These are phyloP conservation scores for Pilaira anomala DNA, from an alignment of 192 early-diverging fungal genomes.

Conservation along the genomic window DNA sequence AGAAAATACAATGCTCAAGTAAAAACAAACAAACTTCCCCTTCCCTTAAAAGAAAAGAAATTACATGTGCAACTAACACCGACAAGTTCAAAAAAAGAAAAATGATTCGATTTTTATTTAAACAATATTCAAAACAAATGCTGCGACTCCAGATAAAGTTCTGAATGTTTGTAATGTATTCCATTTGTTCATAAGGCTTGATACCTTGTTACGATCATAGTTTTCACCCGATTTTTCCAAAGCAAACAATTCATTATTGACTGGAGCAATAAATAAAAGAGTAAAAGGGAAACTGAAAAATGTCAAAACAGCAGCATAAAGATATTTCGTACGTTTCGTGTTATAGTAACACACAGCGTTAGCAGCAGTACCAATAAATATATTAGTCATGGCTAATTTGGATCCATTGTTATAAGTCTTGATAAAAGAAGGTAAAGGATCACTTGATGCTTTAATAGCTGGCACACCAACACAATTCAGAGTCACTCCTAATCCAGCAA, in stretches of 20 bases:
- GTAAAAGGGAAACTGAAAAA: conserved; percentile 7
- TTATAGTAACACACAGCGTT: conserved; percentile 10
- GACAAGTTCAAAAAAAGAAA: too few relatives aligned
- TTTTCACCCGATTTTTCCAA: not conserved
- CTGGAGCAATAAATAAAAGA: conserved; percentile 3
- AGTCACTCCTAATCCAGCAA: not conserved
- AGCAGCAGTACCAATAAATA: conserved; percentile 1
- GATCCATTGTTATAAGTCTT: not conserved
- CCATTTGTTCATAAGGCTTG: not conserved
- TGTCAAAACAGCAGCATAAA: conserved; percentile 1
- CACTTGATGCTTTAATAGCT: conserved; percentile 3
- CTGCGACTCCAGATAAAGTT: conserved; percentile 9
- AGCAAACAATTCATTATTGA: conserved; percentile 15
- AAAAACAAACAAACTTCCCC: too few relatives aligned
- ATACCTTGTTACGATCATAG: conserved; percentile 9
- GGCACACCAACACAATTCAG: conserved; percentile 10
- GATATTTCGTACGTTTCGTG: not conserved
- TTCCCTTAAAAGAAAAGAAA: too few relatives aligned
- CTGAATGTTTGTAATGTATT: conserved; percentile 6
- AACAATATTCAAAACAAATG: conserved; percentile 6
- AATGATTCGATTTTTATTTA: not conserved
- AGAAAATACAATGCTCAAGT: too few relatives aligned
- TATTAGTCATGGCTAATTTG: not conserved
- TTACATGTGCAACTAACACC: too few relatives aligned
- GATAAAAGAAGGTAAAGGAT: conserved; percentile 6